phyloP scores from a whole-genome alignment of 2,329 filamentous ascomycete species.

The Pezicula neosporulosa region DNA sequence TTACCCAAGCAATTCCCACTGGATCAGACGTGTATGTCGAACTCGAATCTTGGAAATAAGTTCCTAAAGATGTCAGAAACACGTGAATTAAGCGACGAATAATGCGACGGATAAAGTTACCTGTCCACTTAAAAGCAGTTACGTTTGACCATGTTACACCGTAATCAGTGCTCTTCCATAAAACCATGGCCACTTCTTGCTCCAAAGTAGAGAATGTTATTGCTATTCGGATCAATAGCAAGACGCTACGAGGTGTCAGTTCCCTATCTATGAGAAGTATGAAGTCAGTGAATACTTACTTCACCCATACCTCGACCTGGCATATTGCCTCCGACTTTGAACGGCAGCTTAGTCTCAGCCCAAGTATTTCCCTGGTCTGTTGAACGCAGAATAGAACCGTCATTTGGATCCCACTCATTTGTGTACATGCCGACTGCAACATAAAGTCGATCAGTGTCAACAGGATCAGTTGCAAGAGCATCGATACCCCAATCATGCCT shows the following conservation, averaged over 20 bases:
- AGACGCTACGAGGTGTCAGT: constrained; percentile 33
- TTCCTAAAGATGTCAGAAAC: constrained; percentile 7
- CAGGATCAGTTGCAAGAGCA: constrained; percentile 51
- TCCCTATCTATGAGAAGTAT: neutral
- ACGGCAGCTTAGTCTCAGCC: constrained; percentile 44
- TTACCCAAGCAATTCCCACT: constrained; percentile 19
- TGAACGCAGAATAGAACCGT: constrained; percentile 51
- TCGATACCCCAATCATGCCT: constrained; percentile 56
- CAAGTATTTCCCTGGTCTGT: constrained; percentile 52
- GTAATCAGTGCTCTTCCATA: constrained; percentile 55
- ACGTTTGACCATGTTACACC: constrained; percentile 53
- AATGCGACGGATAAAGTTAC: constrained; percentile 37
- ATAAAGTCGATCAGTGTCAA: constrained; percentile 48
- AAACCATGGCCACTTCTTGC: constrained; percentile 53
- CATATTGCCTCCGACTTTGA: constrained; percentile 62
- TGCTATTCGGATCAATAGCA: constrained; percentile 54
- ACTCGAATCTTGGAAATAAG: constrained; percentile 13
- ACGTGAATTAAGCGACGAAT: constrained; percentile 35
- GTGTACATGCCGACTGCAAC: constrained; percentile 56
- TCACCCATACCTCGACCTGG: constrained; percentile 57
- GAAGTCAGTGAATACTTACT: constrained; percentile 6
- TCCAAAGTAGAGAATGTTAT: constrained; percentile 54
- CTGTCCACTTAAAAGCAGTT: constrained; percentile 45
- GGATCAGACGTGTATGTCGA: constrained; percentile 12
- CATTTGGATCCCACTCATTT: constrained; percentile 55